phyloP scores from a whole-genome alignment of 2,329 filamentous ascomycete species.

The Colletotrichum sp. region DNA sequence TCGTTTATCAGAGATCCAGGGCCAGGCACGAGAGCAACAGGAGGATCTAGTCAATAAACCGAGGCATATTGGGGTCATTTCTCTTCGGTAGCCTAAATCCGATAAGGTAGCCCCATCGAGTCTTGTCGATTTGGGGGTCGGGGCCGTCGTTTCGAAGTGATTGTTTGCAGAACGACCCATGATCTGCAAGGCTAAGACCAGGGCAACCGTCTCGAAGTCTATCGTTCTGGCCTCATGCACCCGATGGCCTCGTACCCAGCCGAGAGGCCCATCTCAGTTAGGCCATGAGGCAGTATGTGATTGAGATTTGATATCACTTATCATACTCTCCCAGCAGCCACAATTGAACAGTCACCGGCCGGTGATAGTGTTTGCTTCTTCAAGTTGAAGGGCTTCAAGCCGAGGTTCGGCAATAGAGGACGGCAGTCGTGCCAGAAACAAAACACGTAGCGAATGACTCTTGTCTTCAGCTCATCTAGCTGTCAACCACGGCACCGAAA shows the following conservation, averaged over 20 bases:
- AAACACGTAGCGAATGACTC: not conserved
- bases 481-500: not conserved
- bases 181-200: not conserved
- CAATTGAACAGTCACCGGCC: not conserved
- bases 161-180: not conserved
- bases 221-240: not conserved
- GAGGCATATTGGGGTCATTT: not conserved
- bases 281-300: not conserved
- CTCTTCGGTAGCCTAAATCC: constrained; percentile 5
- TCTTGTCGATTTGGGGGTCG: not conserved
- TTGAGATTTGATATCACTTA: not conserved
- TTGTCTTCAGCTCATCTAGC: not conserved
- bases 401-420: not conserved
- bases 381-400: not conserved
- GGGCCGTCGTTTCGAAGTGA: not conserved
- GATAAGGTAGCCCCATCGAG: not conserved
- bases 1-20: constrained; percentile 11
- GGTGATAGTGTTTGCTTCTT: not conserved
- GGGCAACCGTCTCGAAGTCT: not conserved
- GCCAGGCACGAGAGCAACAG: not conserved
- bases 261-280: not conserved
- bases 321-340: not conserved
- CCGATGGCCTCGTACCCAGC: not conserved
- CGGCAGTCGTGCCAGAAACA: not conserved
- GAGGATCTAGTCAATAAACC: not conserved